Conservation (phyloP, 768 basidiomycete genomes). For the Porphyrellus cyaneotinctus region DNA sequence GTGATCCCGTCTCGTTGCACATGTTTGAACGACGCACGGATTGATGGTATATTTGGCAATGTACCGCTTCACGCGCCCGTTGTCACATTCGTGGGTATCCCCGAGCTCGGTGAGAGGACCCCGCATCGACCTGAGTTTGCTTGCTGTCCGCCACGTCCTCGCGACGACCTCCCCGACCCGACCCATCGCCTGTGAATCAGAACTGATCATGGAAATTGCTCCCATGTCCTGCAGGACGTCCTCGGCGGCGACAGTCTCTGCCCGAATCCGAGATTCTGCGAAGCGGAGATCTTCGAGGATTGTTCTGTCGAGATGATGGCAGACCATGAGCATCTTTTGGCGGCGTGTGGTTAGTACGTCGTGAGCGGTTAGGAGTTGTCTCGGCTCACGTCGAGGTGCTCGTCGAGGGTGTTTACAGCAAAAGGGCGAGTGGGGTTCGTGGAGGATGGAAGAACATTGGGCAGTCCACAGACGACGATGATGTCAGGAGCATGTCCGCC, state of each 20-base stretch:
- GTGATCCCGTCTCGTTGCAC: too few species aligned
- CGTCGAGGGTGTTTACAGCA: slow-evolving; percentile 87
- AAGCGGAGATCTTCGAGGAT: slow-evolving; percentile 94
- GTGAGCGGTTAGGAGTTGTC: not conserved
- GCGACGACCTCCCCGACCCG: slow-evolving; percentile 92
- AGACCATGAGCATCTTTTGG: slow-evolving; percentile 97
- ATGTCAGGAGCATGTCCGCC: slow-evolving; percentile 98
- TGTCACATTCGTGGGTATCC: slow-evolving; percentile 46
- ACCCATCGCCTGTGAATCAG: slow-evolving; percentile 98
- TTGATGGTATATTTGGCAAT: slow-evolving; percentile 96
- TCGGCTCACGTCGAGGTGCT: slow-evolving; percentile 87
- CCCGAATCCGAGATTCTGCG: slow-evolving; percentile 94
- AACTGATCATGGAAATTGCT: slow-evolving; percentile 95
- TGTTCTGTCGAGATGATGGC: slow-evolving; percentile 90
- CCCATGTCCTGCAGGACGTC: slow-evolving; percentile 91
- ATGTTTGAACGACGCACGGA: slow-evolving; percentile 53
- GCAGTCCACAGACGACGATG: slow-evolving; percentile 88
- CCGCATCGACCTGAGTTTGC: slow-evolving; percentile 80
- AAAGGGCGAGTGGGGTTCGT: slow-evolving; percentile 97
- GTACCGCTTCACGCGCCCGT: slow-evolving; percentile 90
- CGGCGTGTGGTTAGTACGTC: not conserved
- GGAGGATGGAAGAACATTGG: slow-evolving; percentile 91
- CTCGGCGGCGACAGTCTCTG: slow-evolving; percentile 95
- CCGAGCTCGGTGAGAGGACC: slow-evolving; percentile 72
- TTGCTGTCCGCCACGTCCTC: slow-evolving; percentile 95